Conservation (phyloP, 306 rosid species). For the Trifolium subterraneum region DNA sequence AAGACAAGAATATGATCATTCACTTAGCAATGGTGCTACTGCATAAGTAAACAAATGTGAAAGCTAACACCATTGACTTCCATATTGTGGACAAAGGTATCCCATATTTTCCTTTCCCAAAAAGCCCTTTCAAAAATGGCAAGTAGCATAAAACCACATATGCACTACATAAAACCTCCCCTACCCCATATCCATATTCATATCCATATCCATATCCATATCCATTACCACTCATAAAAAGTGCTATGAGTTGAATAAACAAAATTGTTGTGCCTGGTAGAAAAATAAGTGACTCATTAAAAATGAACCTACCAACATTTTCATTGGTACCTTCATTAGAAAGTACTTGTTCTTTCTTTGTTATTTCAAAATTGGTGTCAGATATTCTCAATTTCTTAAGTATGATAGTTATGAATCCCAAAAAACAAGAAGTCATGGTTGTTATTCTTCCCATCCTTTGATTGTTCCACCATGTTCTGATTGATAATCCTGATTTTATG, state of each 20-base stretch:
- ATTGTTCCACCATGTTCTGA: constrained; percentile 78
- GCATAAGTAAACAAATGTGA: constrained; percentile 49
- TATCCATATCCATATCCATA: constrained; percentile 45
- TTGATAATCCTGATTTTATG: constrained; percentile 47
- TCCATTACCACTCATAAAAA: constrained; percentile 15
- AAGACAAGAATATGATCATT: neutral
- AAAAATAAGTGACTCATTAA: constrained; percentile 57
- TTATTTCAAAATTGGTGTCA: constrained; percentile 58
- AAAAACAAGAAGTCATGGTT: constrained; percentile 51
- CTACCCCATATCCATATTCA: constrained; percentile 46
- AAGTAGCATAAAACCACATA: constrained; percentile 54
- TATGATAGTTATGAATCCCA: constrained; percentile 49
- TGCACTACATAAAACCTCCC: constrained; percentile 52
- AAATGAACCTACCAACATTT: constrained; percentile 52
- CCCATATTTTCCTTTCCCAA: constrained; percentile 61
- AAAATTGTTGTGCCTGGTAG: constrained; percentile 65
- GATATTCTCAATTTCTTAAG: constrained; percentile 51
- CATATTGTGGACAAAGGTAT: constrained; percentile 58
- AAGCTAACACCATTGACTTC: constrained; percentile 53
- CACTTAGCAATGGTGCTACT: neutral
- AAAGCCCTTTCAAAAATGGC: constrained; percentile 70
- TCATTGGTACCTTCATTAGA: neutral
- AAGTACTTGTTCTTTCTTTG: constrained; percentile 52
- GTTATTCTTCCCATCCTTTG: constrained; percentile 60
- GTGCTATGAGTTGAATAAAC: constrained; percentile 54